A percentile compares a stretch with the other conserved stretches of the same genome.
phyloP scores from a whole-genome alignment of 108 stramenopile genomes.

The Fragilariopsis cylindrus region DNA sequence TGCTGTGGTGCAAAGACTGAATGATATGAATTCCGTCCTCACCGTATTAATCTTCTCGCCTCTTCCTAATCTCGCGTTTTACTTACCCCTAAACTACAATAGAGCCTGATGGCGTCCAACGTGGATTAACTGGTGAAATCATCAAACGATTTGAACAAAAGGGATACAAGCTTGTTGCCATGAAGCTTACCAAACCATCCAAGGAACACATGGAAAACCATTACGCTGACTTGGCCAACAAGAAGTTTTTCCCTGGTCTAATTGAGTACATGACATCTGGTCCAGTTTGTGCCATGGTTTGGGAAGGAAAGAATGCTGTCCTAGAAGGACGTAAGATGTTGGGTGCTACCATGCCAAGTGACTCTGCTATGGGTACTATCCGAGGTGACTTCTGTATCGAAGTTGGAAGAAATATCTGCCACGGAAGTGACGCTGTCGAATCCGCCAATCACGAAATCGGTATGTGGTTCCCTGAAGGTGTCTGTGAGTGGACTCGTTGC shows the following conservation, averaged over 20 bases:
- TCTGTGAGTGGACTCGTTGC: constrained; percentile 68
- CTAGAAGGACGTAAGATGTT: constrained; percentile 94
- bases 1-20: too few species aligned
- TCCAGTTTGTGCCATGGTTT: constrained; percentile 94
- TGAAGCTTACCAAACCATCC: constrained; percentile 89
- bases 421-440: constrained; percentile 94
- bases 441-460: constrained; percentile 94
- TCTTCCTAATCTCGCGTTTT: too few species aligned
- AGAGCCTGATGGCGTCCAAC: constrained; percentile 99
- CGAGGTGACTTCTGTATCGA: constrained; percentile 98
- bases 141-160: constrained; percentile 96
- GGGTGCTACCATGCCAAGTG: constrained; percentile 96
- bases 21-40: too few species aligned
- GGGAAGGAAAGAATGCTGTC: constrained; percentile 85
- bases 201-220: constrained; percentile 92
- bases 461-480: constrained; percentile 95
- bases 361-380: constrained; percentile 95
- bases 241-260: constrained; percentile 97
- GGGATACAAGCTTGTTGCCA: constrained; percentile 96
- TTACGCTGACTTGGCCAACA: constrained; percentile 91
- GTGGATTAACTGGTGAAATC: constrained; percentile 96
- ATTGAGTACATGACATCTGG: constrained; percentile 96
- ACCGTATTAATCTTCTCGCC: too few species aligned
- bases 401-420: constrained; percentile 87
- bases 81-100: not conserved